Conservation (phyloP, 2,329 filamentous ascomycete species). For the Escovopsis weberi region DNA sequence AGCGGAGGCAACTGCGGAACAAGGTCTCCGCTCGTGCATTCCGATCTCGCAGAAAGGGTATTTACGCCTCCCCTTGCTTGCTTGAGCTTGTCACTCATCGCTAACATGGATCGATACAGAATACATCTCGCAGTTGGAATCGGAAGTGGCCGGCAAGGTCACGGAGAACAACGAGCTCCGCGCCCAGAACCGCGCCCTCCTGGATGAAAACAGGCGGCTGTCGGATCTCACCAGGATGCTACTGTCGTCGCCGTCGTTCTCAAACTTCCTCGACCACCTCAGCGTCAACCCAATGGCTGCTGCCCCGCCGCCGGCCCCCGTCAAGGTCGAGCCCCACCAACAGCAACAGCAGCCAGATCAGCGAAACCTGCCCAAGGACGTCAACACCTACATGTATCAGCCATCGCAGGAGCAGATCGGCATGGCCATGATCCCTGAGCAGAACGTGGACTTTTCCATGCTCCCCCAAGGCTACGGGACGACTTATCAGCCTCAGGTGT, state of each 20-base stretch:
- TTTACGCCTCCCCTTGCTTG: not conserved
- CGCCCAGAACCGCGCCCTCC: constrained; percentile 63
- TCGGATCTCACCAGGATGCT: constrained; percentile 70
- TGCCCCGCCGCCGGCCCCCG: constrained; percentile 21
- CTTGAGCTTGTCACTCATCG: not conserved
- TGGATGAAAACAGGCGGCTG: constrained; percentile 73
- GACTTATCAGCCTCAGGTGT: constrained; percentile 56
- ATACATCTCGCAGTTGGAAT: constrained; percentile 91
- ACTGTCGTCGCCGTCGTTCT: constrained; percentile 68
- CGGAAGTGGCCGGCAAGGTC: constrained; percentile 70
- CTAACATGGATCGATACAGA: constrained; percentile 38
- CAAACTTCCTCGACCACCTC: constrained; percentile 60
- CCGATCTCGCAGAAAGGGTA: constrained; percentile 96
- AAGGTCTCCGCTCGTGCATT: constrained; percentile 97
- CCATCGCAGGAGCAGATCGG: constrained; percentile 54
- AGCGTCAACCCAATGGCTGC: constrained; percentile 40
- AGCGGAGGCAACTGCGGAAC: constrained; percentile 91
- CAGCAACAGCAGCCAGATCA: constrained; percentile 22
- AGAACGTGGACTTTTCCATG: constrained; percentile 58
- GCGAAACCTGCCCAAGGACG: constrained; percentile 47
- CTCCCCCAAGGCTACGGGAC: constrained; percentile 43
- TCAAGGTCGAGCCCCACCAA: constrained; percentile 26
- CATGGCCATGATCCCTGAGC: constrained; percentile 74
- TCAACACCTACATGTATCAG: constrained; percentile 44
- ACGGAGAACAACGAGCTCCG: constrained; percentile 73